Percentiles rank a stretch among this genome's conserved stretches.
phyloP scores from a whole-genome alignment of 2,329 filamentous ascomycete genomes.

The Venturia asperata region DNA sequence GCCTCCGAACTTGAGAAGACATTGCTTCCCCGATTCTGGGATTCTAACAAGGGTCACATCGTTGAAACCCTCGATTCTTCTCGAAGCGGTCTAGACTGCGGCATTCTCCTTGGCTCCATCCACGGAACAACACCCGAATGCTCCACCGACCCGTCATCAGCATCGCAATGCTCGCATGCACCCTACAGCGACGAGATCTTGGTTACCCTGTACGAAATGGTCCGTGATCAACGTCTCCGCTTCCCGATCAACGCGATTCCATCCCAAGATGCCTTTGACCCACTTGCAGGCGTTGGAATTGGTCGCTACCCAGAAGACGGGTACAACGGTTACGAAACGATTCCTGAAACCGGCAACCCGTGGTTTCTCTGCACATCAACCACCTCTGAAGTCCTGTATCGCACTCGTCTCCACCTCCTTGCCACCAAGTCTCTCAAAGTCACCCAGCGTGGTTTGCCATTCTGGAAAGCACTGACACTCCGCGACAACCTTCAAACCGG shows the following conservation, averaged over 20 bases:
- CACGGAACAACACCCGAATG: constrained; percentile 27
- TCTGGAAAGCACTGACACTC: constrained; percentile 33
- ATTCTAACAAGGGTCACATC: constrained; percentile 31
- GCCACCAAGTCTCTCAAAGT: constrained; percentile 29
- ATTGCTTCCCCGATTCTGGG: constrained; percentile 34
- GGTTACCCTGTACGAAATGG: constrained; percentile 31
- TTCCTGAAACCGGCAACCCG: constrained; percentile 31
- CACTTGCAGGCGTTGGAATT: constrained; percentile 31
- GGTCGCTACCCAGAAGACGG: constrained; percentile 40
- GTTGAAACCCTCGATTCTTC: constrained; percentile 31
- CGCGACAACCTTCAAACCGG: constrained; percentile 22
- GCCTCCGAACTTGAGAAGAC: constrained; percentile 29
- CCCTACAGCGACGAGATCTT: constrained; percentile 35
- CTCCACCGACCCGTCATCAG: constrained; percentile 18
- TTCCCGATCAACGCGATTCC: constrained; percentile 35
- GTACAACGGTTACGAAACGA: constrained; percentile 34
- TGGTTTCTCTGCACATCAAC: constrained; percentile 40
- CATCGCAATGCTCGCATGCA: constrained; percentile 25
- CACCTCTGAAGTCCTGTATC: constrained; percentile 37
- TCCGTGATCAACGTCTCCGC: constrained; percentile 30
- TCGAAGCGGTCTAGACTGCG: constrained; percentile 34
- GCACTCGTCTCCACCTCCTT: constrained; percentile 29
- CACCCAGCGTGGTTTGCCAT: constrained; percentile 28
- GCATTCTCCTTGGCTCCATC: constrained; percentile 33
- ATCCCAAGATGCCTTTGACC: constrained; percentile 19